phyloP scores from a whole-genome alignment of 768 basidiomycete species.

The Amanita phalloides region DNA sequence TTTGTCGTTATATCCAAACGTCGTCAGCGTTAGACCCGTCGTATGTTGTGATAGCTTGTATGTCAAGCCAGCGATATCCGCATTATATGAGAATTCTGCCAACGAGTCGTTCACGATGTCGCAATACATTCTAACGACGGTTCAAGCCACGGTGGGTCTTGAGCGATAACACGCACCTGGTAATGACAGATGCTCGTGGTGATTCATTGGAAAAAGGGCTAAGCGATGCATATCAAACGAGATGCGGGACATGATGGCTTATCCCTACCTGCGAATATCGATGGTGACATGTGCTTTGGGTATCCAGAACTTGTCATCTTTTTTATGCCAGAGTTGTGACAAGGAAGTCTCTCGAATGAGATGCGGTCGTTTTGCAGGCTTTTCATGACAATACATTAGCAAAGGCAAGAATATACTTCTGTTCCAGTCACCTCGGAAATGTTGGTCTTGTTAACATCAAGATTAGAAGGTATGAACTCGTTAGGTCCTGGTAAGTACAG shows the following conservation, averaged over 20 bases:
- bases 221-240: not conserved
- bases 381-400: slow-evolving; percentile 5
- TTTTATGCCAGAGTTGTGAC: slow-evolving; percentile 89
- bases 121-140: slow-evolving; percentile 51
- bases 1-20: slow-evolving; percentile 92
- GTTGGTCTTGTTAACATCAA: slow-evolving; percentile 73
- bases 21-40: slow-evolving; percentile 55
- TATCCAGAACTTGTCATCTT: slow-evolving; percentile 94
- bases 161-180: slow-evolving; percentile 34
- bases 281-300: slow-evolving; percentile 78
- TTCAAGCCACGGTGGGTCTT: not conserved
- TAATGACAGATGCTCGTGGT: slow-evolving; percentile 62
- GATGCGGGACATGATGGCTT: not conserved
- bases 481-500: slow-evolving; percentile 79
- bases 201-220: slow-evolving; percentile 53
- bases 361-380: slow-evolving; percentile 70
- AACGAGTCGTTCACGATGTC: slow-evolving; percentile 85
- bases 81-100: slow-evolving; percentile 87
- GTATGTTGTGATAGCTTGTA: slow-evolving; percentile 57
- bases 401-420: not conserved
- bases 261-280: slow-evolving; percentile 58
- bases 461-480: slow-evolving; percentile 79
- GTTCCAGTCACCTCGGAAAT: slow-evolving; percentile 41
- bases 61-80: slow-evolving; percentile 78
- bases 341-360: slow-evolving; percentile 63